Base-by-base conservation (phyloP, 768 basidiomycete genomes). In the Paxillus involutus region DNA sequence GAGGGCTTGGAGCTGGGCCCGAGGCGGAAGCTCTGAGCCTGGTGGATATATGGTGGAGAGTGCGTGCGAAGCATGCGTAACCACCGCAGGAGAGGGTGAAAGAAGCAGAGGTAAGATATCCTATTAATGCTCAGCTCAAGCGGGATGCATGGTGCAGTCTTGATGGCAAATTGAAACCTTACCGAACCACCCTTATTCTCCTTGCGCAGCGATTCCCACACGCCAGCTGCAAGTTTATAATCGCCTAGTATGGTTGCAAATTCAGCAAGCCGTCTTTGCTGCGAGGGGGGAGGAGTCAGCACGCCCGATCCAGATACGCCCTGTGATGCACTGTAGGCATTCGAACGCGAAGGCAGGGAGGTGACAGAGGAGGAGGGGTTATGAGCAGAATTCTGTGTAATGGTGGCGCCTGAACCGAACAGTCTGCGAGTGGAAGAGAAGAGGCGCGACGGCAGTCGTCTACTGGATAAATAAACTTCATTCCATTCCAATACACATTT, bases 181-280 rank as follows among this genome's bases (percentile, higher is more conserved):
- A 95, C 93, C 29, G 88, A 89, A 41, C 95, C 95, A 35, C 87
- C 86, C 65, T 91, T 94, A 41, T 82, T 82, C 55, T 98, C 95
- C 66, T 94, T 94, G 46, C 91, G 78, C 33, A 94, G 66, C 4
- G 86, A 76, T 66, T 98, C 97, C 89, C 95, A 98, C 3, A 94
- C 83, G 8, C 74, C 72, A 3, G 81, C 75, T 0, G 95, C 96
- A 32, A 95, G 77, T 61, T 91, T 93, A 68, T 85, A 84, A 70
- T 99, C 97, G 3, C 94, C 89, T 3, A 98, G 72, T 54, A 95
- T 83, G 17, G 97, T 97, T 9, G 93, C 86, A 72, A 98, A 95
- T 69, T 99, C 97, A 10, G 94, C 97, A 4, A 98, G 75, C n/a
- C 96, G 85, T 43, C 94, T 80, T 58, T 88, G 84, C 61, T 88